Evolutionary conservation across 805 yeast species (phyloP), one percentile per base, ranked within the genome.

Genomic region (Yamadazyma laniorum): DNA sequence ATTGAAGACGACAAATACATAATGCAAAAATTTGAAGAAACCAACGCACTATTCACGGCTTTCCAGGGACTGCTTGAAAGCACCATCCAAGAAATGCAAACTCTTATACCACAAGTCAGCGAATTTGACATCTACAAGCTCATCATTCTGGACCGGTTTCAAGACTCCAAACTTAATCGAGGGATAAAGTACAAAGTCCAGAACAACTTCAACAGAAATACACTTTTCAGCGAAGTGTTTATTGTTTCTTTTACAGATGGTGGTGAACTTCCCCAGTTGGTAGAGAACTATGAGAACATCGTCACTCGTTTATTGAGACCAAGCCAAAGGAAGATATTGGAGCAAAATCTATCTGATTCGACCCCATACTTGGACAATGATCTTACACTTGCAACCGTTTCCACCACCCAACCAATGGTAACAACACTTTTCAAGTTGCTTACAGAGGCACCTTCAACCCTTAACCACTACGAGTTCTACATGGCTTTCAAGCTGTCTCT

Each of bases 381-480:
- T 6, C 5, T 41, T 3, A 26, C 32, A 6, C 23, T 22, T 2
- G 8, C 23, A 3, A 40, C 17, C 29, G 31, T 15, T 23, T 23
- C 28, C 19, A 17, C 22, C 30, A 11, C 34, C 5, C 38, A 40
- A 23, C 89, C 89, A 1, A 62, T 77, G 3, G 51, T 80, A 5
- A 64, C 76, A 21, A 76, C 74, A 34, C 55, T 89, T 37, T 89
- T 77, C 60, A 74, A 77, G 33, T 67, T 86, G 12, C 83, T 82
- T 55, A 75, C 93, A 42, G 96, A 89, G 49, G 90, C 96, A 0
- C 84, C 85, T 17, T 68, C 80, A 3, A 63, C 71, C 21, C 72
- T 85, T 44, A 85, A 85, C 52, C 70, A 82, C 37, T 80, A 69
- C 59, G 95, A 85, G 48, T 80, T 79, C 48, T 85, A 70, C 51